Percentiles rank a stretch among this genome's conserved stretches.
phyloP scores from a whole-genome alignment of 139 green algal species.

The Chloropicon primus region DNA sequence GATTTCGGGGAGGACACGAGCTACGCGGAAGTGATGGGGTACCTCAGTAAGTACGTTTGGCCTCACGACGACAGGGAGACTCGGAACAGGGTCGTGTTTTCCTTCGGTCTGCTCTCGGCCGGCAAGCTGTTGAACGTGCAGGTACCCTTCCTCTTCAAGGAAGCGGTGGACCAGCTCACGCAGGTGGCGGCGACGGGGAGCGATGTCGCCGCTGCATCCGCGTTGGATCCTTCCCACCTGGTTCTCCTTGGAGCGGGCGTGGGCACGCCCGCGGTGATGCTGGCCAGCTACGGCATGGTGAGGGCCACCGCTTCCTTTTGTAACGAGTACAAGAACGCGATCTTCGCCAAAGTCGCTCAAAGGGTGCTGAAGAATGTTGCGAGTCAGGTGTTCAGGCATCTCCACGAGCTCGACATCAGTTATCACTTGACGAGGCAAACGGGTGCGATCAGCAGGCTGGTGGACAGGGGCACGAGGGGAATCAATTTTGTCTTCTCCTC shows the following conservation, averaged over 20 bases:
- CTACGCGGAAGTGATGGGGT: background rate
- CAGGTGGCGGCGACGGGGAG: background rate
- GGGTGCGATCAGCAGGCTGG: conserved; percentile 63
- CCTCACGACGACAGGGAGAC: conserved; percentile 43
- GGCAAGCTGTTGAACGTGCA: conserved; percentile 65
- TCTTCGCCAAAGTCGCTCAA: conserved; percentile 70
- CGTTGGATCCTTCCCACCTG: conserved; percentile 13
- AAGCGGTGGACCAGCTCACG: conserved; percentile 65
- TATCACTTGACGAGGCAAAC: background rate
- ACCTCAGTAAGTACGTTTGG: conserved; percentile 6
- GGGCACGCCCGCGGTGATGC: conserved; percentile 47
- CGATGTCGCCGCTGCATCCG: conserved; percentile 29
- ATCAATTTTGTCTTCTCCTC: conserved; percentile 87
- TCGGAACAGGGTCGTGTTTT: conserved; percentile 34
- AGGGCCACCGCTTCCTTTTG: conserved; percentile 38
- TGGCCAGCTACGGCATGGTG: conserved; percentile 62
- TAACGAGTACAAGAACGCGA: conserved; percentile 71
- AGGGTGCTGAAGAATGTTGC: background rate
- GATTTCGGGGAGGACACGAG: background rate
- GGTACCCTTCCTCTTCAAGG: conserved; percentile 91
- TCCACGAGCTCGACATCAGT: background rate
- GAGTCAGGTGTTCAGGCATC: background rate
- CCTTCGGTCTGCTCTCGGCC: conserved; percentile 45
- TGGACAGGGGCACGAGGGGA: conserved; percentile 81
- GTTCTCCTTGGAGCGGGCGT: conserved; percentile 14